Conservation (phyloP, 352 stramenopile species). For the Thalassiosira exigua region DNA sequence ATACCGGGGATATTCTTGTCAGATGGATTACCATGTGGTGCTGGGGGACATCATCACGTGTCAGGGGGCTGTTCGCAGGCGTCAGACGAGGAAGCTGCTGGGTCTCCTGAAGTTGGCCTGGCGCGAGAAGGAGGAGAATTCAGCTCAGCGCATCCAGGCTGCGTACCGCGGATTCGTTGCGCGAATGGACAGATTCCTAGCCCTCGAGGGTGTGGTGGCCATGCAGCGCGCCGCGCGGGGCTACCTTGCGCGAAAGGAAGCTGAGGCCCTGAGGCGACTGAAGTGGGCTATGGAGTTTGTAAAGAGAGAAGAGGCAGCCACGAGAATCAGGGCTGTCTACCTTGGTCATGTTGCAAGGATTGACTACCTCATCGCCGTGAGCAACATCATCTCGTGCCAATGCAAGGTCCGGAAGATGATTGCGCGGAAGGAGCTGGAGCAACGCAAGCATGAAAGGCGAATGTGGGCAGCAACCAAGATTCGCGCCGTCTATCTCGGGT, state of each 20-base stretch:
- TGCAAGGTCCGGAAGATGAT: slow-evolving; percentile 5
- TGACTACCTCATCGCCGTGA: neutral
- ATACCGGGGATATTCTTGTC: neutral
- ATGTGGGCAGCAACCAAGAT: slow-evolving; percentile 25
- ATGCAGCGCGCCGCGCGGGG: neutral
- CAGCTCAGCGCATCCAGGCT: neutral
- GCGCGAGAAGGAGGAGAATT: neutral
- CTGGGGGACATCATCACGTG: neutral
- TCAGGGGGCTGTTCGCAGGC: neutral
- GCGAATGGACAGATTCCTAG: neutral
- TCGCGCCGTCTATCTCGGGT: slow-evolving; percentile 16
- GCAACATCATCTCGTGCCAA: slow-evolving; percentile 14
- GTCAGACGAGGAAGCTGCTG: neutral
- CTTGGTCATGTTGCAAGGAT: neutral
- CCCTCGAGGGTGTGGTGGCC: neutral
- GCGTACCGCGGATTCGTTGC: neutral
- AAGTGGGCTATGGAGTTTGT: neutral
- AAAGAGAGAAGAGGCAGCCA: neutral
- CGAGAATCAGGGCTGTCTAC: neutral
- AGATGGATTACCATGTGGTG: neutral
- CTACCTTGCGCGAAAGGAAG: neutral
- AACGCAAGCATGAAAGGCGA: neutral
- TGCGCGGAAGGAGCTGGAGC: slow-evolving; percentile 3
- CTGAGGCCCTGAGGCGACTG: neutral
- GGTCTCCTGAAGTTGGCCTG: neutral